Percentiles rank a stretch among this genome's conserved stretches.
phyloP scores from a whole-genome alignment of 495 filamentous ascomycete genomes.

The Trichoderma erinaceum region DNA sequence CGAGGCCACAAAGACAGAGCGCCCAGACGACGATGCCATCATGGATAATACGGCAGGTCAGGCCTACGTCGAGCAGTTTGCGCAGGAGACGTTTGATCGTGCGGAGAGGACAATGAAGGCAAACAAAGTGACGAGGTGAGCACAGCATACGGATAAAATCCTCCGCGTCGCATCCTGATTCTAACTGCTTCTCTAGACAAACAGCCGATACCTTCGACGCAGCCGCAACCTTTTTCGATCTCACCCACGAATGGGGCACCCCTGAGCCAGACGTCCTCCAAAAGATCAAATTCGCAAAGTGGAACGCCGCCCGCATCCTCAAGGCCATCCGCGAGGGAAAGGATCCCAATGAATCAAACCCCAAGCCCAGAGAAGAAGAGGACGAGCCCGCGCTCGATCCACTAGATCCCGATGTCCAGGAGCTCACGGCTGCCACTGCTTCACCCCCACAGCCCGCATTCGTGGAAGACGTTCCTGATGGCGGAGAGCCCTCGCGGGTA shows the following conservation, averaged over 20 bases:
- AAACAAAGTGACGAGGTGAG: slow-evolving; percentile 78
- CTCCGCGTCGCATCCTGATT: neutral
- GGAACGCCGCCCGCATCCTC: slow-evolving; percentile 83
- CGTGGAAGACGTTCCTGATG: slow-evolving; percentile 51
- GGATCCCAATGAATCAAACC: slow-evolving; percentile 89
- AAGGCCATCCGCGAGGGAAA: slow-evolving; percentile 87
- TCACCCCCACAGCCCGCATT: slow-evolving; percentile 47
- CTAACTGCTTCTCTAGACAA: slow-evolving; percentile 49
- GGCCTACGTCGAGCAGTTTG: slow-evolving; percentile 93
- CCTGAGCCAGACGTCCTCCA: slow-evolving; percentile 69
- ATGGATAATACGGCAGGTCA: slow-evolving; percentile 76
- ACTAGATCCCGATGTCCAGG: slow-evolving; percentile 57
- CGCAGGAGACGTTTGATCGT: slow-evolving; percentile 73
- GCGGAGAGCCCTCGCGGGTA: slow-evolving; percentile 28
- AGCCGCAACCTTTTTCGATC: slow-evolving; percentile 83
- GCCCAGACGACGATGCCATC: slow-evolving; percentile 56
- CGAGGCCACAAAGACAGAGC: slow-evolving; percentile 57
- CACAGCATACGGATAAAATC: neutral
- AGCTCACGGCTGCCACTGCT: slow-evolving; percentile 34
- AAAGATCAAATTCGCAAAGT: slow-evolving; percentile 94
- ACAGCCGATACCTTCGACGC: slow-evolving; percentile 91
- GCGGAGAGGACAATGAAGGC: slow-evolving; percentile 76
- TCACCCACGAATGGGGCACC: slow-evolving; percentile 75
- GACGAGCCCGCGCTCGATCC: slow-evolving; percentile 47
- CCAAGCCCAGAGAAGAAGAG: slow-evolving; percentile 39